These are phyloP conservation scores for Babesia sp. DNA, from an alignment of 169 alveolate species.

Conservation along the genomic window DNA sequence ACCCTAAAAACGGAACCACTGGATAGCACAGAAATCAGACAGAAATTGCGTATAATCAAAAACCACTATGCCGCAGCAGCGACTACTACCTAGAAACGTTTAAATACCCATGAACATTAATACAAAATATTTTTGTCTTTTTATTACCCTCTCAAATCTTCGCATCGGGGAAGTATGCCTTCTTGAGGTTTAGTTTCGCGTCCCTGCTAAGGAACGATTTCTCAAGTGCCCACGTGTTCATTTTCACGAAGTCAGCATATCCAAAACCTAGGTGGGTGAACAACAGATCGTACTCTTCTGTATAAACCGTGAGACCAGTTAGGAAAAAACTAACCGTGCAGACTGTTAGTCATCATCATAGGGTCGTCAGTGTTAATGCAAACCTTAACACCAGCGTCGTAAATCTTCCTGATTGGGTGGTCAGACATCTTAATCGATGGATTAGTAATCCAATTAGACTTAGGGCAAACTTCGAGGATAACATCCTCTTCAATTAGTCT, in stretches of 20 bases:
- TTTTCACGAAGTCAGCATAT: slow-evolving; percentile 57
- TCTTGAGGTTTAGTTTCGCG: slow-evolving; percentile 26
- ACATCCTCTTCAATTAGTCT: slow-evolving; percentile 50
- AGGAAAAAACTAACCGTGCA: slow-evolving; percentile 21
- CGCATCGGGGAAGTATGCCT: slow-evolving; percentile 32
- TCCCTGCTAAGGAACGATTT: slow-evolving; percentile 49
- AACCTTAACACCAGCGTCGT: slow-evolving; percentile 66
- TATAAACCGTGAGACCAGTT: neutral
- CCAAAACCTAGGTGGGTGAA: slow-evolving; percentile 52
- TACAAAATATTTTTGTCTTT: neutral
- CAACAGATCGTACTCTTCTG: slow-evolving; percentile 53
- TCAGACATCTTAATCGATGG: slow-evolving; percentile 56
- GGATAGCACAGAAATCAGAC: slow-evolving; percentile 38
- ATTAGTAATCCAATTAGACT: slow-evolving; percentile 54
- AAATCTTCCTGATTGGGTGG: slow-evolving; percentile 62
- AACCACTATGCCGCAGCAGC: neutral
- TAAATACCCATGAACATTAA: neutral
- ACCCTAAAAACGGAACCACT: slow-evolving; percentile 39
- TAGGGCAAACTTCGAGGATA: slow-evolving; percentile 60
- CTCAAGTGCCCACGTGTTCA: slow-evolving; percentile 67
- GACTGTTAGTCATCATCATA: slow-evolving; percentile 55
- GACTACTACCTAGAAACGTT: neutral
- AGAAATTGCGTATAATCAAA: slow-evolving; percentile 51
- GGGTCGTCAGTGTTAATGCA: slow-evolving; percentile 67
- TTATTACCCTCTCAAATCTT: neutral